Evolutionary conservation across 306 rosid species (phyloP), one percentile per base, ranked within the genome.

Genomic region (Medicago ruthenica): DNA sequence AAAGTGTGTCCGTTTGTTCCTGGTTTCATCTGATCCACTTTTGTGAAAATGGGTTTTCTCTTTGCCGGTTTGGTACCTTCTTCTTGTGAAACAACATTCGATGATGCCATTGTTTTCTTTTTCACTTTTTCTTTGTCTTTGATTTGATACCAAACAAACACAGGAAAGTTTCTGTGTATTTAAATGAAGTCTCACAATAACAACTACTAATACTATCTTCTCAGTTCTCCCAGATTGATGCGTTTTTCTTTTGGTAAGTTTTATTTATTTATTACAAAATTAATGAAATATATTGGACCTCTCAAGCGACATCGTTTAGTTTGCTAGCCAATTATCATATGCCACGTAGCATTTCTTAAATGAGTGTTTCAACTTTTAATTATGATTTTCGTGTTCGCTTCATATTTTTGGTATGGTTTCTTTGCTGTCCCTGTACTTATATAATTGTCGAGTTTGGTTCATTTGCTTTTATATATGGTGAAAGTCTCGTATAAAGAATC

Each of bases 1-100:
- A 92, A 81, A 18, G 90, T 92, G 84, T 92, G 97, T 57, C 97
- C 97, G 73, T 74, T 81, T 45, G 96, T 88, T 18, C 92, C 97
- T 2, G 97, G 97, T 53, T 86, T 87, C 53, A 92, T 90, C 75
- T 88, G 88, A 58, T 89, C 93, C 67, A 92, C 88, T 83, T 90
- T 90, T 15, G 79, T 82, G 89, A 92, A 92, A 41, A 90, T 90
- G 0, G 96, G 97, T 75, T 92, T 90, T 54, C 96, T 80, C 79
- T 90, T 86, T 1, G 74, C 90, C 1, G 88, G 87, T 80, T 75
- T 58, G 24, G 31, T 69, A 0, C 42, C 57, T 27, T 75, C 62
- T 40, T 75, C 81, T 12, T 75, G 81, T 34, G 37, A 34, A 34
- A 34, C 37, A 40, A 53, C 63, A 10, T 21, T 82, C 4, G 84